Conservation (phyloP, 2,329 filamentous ascomycete genomes). For the Cytospora piceae region DNA sequence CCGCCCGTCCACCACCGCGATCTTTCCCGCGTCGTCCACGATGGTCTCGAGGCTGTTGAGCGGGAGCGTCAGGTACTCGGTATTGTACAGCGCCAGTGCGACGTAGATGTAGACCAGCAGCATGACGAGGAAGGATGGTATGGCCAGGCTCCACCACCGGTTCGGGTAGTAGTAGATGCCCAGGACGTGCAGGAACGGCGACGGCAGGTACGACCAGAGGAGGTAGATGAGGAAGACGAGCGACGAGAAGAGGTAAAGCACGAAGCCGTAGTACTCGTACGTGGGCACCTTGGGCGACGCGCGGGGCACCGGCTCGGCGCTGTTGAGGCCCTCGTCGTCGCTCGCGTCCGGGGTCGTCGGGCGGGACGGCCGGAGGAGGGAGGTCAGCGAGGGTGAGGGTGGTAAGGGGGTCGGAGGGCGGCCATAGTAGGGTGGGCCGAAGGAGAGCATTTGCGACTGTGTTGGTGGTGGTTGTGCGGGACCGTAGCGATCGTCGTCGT, state of each 20-base stretch:
- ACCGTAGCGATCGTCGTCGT: slow-evolving; percentile 40
- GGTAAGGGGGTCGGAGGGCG: slow-evolving; percentile 93
- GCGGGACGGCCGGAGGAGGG: slow-evolving; percentile 85
- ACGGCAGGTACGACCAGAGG: slow-evolving; percentile 88
- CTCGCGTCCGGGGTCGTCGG: slow-evolving; percentile 92
- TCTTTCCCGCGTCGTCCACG: slow-evolving; percentile 85
- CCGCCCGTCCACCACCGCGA: slow-evolving; percentile 78
- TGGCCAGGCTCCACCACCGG: slow-evolving; percentile 94
- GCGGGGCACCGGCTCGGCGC: slow-evolving; percentile 69
- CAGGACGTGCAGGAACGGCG: slow-evolving; percentile 86
- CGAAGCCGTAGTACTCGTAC: slow-evolving; percentile 99
- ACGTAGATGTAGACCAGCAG: slow-evolving; percentile 90
- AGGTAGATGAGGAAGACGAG: slow-evolving; percentile 75
- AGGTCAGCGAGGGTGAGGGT: slow-evolving; percentile 89
- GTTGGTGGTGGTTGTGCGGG: slow-evolving; percentile 49
- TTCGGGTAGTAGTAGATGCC: slow-evolving; percentile 97
- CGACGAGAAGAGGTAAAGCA: slow-evolving; percentile 88
- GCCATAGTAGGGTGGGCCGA: slow-evolving; percentile 91
- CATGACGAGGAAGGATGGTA: slow-evolving; percentile 90
- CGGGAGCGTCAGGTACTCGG: slow-evolving; percentile 81
- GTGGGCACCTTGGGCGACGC: slow-evolving; percentile 95
- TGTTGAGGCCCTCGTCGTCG: slow-evolving; percentile 67
- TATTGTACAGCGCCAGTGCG: slow-evolving; percentile 88
- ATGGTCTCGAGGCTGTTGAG: slow-evolving; percentile 83
- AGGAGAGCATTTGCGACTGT: slow-evolving; percentile 55